Conservation (phyloP, 2,329 filamentous ascomycete species). For the Polychaeton citri region DNA sequence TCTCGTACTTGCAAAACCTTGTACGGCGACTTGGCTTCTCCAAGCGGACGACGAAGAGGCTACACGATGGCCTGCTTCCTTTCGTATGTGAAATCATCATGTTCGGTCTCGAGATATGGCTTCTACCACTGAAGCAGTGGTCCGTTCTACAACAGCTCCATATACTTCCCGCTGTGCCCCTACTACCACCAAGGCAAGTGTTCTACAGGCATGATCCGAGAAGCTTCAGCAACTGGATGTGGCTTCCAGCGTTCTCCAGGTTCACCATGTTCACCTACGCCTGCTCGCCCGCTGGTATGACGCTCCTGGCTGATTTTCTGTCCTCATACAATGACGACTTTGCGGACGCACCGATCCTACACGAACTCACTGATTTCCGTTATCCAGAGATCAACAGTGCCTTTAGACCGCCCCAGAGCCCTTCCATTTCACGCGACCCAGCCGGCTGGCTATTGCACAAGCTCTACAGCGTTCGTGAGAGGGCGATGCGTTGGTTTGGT, state of each 20-base stretch:
- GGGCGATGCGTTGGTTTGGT: constrained; percentile 9
- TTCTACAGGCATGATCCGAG: not conserved
- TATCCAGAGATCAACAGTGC: not conserved
- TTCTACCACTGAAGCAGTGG: not conserved
- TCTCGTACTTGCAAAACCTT: constrained; percentile 7
- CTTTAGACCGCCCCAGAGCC: not conserved
- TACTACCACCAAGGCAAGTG: not conserved
- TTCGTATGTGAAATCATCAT: constrained; percentile 1
- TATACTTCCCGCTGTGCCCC: not conserved
- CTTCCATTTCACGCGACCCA: constrained; percentile 6
- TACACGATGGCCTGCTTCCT: constrained; percentile 5
- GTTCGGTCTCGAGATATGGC: not conserved
- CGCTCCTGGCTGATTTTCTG: not conserved
- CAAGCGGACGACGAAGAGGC: constrained; percentile 5
- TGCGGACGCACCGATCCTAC: not conserved
- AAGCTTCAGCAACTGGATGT: not conserved
- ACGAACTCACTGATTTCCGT: not conserved
- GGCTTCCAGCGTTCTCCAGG: not conserved
- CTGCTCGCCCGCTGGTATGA: not conserved
- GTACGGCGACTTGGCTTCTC: constrained; percentile 3
- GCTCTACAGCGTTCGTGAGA: constrained; percentile 7
- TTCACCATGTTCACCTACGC: not conserved
- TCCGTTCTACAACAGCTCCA: not conserved
- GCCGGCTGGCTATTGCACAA: constrained; percentile 13
- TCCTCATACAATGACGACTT: not conserved